Evolutionary conservation across 805 yeast genomes (phyloP).

Genomic region (Yamadazyma philogaea): DNA sequence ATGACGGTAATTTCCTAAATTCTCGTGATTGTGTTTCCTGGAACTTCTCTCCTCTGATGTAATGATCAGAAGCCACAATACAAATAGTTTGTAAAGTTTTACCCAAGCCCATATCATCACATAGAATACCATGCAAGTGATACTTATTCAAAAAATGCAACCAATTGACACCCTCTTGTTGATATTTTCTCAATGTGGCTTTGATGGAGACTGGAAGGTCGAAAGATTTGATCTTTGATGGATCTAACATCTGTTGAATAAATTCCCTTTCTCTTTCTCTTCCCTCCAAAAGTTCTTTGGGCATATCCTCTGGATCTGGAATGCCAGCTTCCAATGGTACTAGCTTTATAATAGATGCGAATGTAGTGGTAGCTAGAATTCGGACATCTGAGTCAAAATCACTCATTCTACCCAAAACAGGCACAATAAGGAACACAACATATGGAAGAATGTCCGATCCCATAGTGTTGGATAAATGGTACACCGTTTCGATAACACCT

Average conservation of each 20-base stretch:
- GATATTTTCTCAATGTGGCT: conserved; percentile 91
- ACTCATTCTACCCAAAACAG: conserved; percentile 96
- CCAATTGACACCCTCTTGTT: conserved; percentile 99
- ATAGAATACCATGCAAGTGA: conserved; percentile 92
- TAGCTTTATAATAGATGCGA: conserved; percentile 90
- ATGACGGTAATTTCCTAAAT: conserved; percentile 71
- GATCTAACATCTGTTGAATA: conserved; percentile 97
- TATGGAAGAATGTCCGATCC: conserved; percentile 88
- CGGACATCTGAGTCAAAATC: conserved; percentile 89
- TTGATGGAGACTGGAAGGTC: conserved; percentile 86
- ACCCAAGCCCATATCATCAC: conserved; percentile 99
- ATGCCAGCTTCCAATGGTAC: conserved; percentile 98
- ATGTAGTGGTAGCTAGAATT: conserved; percentile 87
- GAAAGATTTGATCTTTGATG: conserved; percentile 82
- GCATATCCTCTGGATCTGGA: conserved; percentile 91
- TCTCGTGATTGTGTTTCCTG: conserved; percentile 59
- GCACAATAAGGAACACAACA: conserved; percentile 92
- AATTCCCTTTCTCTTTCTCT: conserved; percentile 93
- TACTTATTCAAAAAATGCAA: conserved; percentile 90
- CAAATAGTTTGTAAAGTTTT: conserved; percentile 96
- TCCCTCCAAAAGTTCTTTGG: conserved; percentile 75
- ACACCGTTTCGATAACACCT: conserved; percentile 90
- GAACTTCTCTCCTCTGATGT: conserved; percentile 71
- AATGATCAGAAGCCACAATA: conserved; percentile 94
- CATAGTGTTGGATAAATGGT: conserved; percentile 81